phyloP scores from a whole-genome alignment of 768 basidiomycete species.

The Sarcodon aspratus region DNA sequence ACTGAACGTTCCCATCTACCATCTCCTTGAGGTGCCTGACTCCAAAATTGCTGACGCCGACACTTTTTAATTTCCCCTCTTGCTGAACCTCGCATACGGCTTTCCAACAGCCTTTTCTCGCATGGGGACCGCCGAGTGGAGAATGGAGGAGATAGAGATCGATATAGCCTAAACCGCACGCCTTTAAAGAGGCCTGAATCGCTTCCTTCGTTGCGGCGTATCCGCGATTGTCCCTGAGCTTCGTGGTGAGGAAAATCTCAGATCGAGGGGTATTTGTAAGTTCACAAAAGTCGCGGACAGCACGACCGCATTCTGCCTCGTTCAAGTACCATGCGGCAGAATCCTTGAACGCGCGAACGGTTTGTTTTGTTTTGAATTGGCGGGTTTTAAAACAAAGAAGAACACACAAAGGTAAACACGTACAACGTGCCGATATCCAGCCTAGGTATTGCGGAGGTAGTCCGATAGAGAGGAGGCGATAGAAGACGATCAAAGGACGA shows the following conservation, averaged over 20 bases:
- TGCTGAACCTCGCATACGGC: constrained; percentile 56
- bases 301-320: constrained; percentile 51
- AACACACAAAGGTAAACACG: constrained; percentile 11
- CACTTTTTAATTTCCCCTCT: constrained; percentile 43
- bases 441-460: constrained; percentile 18
- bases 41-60: constrained; percentile 58
- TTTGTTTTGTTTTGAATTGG: neutral
- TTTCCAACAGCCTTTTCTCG: constrained; percentile 51
- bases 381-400: neutral
- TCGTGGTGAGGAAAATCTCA: constrained; percentile 62
- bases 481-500: constrained; percentile 1
- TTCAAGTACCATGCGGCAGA: constrained; percentile 50
- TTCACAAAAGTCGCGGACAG: constrained; percentile 43
- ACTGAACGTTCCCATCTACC: constrained; percentile 28
- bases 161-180: constrained; percentile 48
- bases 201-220: constrained; percentile 35
- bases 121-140: constrained; percentile 47
- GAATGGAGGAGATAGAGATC: constrained; percentile 67
- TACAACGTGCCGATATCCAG: constrained; percentile 56
- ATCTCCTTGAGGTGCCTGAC: constrained; percentile 48
- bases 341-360: constrained; percentile 19
- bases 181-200: constrained; percentile 41
- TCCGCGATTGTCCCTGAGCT: constrained; percentile 47
- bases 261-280: constrained; percentile 36
- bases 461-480: neutral